Percentiles rank a stretch among this genome's conserved stretches.
phyloP scores from a whole-genome alignment of 2,329 filamentous ascomycete genomes.

The Zymoseptoria ardabiliae region DNA sequence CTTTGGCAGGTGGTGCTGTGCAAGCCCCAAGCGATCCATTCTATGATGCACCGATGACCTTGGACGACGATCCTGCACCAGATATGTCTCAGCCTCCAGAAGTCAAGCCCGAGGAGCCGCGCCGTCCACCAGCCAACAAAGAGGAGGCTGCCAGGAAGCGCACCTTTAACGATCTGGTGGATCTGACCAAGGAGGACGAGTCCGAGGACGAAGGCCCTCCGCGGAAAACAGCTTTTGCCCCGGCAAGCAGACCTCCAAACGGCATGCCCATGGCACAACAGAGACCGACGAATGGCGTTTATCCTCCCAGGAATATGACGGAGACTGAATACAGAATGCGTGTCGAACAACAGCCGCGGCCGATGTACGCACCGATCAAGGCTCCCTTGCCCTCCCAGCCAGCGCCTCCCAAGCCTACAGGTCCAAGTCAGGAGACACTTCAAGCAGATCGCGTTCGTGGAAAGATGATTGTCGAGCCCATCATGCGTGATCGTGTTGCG shows the following conservation, averaged over 20 bases:
- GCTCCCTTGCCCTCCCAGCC: conserved; percentile 1
- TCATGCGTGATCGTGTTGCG: conserved; percentile 42
- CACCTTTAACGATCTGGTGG: conserved; percentile 47
- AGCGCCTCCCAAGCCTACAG: conserved; percentile 15
- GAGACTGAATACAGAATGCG: neutral
- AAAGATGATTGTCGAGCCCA: conserved; percentile 35
- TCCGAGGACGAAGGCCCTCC: conserved; percentile 42
- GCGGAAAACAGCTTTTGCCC: conserved; percentile 25
- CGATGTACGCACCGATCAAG: neutral
- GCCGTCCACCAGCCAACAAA: conserved; percentile 39
- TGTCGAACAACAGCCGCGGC: neutral
- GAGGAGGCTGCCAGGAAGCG: conserved; percentile 50
- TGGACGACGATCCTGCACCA: conserved; percentile 1
- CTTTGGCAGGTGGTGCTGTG: conserved; percentile 3
- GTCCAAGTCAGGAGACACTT: conserved; percentile 22
- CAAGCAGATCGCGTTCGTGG: conserved; percentile 27
- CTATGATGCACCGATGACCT: conserved; percentile 5
- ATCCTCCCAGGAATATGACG: neutral
- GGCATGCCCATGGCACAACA: neutral
- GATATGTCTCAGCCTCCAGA: conserved; percentile 11
- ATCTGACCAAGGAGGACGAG: conserved; percentile 37
- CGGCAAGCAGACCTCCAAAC: neutral
- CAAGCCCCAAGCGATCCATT: conserved; percentile 1
- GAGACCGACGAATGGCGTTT: neutral
- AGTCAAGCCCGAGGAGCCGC: conserved; percentile 19